Evolutionary conservation across 108 stramenopile genomes (phyloP), one percentile per base, ranked within the genome.

Genomic region (Nitzschia putrida): DNA sequence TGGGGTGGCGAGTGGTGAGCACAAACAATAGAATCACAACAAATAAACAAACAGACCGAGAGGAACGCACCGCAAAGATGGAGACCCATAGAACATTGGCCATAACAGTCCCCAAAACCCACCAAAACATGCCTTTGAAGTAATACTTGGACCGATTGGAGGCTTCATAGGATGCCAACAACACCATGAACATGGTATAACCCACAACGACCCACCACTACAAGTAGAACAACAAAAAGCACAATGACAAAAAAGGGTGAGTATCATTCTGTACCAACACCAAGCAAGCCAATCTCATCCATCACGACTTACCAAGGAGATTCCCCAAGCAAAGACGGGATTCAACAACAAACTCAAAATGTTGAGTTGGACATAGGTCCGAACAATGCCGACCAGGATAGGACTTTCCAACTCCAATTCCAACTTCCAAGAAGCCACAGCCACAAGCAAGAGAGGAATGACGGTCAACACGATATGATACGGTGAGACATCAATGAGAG

Each of bases 341-440:
- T 90, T 67, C 52, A 95, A 66, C 55, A 92, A 88, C 61, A 84
- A 52, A 14, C 86, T 89, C 47, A 95, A 64, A 25, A 90, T 71
- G 43, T 77, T 85, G 4, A 92, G 83, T 64, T 92, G 94, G 0
- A 91, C 61, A 61, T 87, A 87, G 0, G 86, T 76, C 50, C 91
- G 72, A 22, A 73, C 22, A 22, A 45, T 43, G 10, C 80, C 80
- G 12, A 72, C 57, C 0, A 81, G 18, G 52, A 85, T 72, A 12
- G 80, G 55, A 64, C 70, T 74, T 64, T 77, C 80, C 37, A 85
- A 24, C 24, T 53, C 66, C 23, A 85, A 71, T 14, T 68, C 54
- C 72, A 79, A 37, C 3, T 49, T 34, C 41, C 67, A 60, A 7
- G 66, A 75, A n/a, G 72, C 22, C 37, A 20, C 56, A 7, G 73